These are phyloP conservation scores for Larix sibirica DNA, from an alignment of 83 land plant genomes.

Conservation along the genomic window DNA sequence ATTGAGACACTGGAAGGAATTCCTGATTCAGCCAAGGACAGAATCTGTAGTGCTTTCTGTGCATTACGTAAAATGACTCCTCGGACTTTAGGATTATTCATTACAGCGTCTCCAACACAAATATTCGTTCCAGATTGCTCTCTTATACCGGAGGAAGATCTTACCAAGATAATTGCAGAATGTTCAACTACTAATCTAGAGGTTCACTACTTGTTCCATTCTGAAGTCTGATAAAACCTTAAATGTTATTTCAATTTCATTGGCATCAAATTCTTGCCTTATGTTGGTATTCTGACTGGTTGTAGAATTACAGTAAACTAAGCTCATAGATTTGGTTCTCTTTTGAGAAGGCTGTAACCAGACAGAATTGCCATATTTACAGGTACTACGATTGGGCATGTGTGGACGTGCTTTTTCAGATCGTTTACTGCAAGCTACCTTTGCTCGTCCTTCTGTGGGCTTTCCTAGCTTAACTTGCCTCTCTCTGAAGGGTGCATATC, in stretches of 20 bases:
- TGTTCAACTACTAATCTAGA: slow-evolving; percentile 19
- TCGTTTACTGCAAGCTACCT: slow-evolving; percentile 28
- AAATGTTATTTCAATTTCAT: background rate
- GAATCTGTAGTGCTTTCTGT: slow-evolving; percentile 38
- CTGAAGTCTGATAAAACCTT: background rate
- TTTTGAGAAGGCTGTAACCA: background rate
- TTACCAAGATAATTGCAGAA: slow-evolving; percentile 16
- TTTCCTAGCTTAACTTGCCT: slow-evolving; percentile 37
- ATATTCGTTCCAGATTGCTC: slow-evolving; percentile 67
- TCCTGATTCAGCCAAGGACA: slow-evolving; percentile 50
- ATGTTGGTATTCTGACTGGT: background rate
- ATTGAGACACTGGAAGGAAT: slow-evolving; percentile 57
- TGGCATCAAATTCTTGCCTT: background rate
- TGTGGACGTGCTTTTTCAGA: slow-evolving; percentile 70
- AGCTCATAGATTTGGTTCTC: background rate
- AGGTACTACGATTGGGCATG: slow-evolving; percentile 66
- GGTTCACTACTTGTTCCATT: slow-evolving; percentile 21
- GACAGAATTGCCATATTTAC: slow-evolving; percentile 1
- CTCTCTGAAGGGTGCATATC: slow-evolving; percentile 56
- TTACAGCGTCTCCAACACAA: slow-evolving; percentile 43
- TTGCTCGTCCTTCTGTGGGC: slow-evolving; percentile 32
- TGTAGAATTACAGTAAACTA: slow-evolving; percentile 25
- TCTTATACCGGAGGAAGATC: slow-evolving; percentile 44
- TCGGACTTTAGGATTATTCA: slow-evolving; percentile 35
- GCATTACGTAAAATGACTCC: slow-evolving; percentile 49